Conservation (phyloP, 176 grass and related monocot genomes). For the Oryza coarctata region DNA sequence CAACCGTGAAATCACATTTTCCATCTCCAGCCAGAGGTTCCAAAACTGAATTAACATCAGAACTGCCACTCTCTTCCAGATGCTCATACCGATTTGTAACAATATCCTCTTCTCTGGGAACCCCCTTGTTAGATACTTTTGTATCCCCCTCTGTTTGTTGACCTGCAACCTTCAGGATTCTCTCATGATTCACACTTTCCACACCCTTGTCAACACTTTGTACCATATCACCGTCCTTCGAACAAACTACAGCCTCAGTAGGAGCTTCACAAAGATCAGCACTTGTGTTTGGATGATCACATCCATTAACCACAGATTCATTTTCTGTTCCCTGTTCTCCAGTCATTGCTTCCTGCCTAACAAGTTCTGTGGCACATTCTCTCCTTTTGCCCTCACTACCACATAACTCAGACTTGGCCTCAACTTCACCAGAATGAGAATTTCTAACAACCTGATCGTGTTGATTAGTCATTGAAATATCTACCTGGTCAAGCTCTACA, state of each 20-base stretch:
- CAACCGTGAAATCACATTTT: background rate
- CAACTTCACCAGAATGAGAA: background rate
- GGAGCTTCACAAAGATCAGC: background rate
- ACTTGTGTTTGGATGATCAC: slow-evolving; percentile 3
- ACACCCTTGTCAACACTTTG: background rate
- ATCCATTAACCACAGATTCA: background rate
- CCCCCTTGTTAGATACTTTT: background rate
- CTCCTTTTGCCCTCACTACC: background rate
- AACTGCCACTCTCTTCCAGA: background rate
- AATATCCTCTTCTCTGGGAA: background rate
- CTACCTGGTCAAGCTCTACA: no score
- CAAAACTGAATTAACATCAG: background rate
- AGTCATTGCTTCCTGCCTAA: background rate
- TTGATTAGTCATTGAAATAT: background rate
- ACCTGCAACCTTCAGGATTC: background rate
- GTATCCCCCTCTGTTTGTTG: background rate
- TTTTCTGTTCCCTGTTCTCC: background rate
- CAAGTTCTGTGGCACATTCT: background rate
- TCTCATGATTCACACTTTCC: background rate
- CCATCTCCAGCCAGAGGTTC: background rate
- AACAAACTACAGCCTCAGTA: background rate
- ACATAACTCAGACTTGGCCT: background rate
- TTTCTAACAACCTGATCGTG: background rate
- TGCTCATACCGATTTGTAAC: background rate
- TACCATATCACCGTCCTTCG: background rate